A percentile compares a stretch with the other conserved stretches of the same genome.
Evolutionary conservation across 257 asterid species (phyloP).

Genomic region (Schizonepeta tenuifolia): DNA sequence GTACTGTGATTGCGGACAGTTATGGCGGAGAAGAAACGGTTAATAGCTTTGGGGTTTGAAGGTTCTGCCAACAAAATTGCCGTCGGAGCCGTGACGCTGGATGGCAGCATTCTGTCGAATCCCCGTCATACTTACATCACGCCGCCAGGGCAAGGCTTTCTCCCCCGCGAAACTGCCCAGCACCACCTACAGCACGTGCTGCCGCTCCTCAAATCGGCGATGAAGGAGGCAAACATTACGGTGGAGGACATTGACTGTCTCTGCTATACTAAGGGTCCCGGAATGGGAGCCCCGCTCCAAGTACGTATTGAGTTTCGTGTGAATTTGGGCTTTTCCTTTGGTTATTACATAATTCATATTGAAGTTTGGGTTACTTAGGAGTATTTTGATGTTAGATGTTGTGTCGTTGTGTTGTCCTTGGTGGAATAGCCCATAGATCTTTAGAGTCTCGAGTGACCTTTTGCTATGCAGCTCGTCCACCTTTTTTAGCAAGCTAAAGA

Average conservation of each 20-base stretch:
- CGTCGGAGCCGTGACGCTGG: constrained; percentile 76
- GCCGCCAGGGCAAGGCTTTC: constrained; percentile 96
- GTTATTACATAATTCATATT: background rate
- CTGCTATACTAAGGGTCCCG: constrained; percentile 97
- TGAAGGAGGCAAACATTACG: constrained; percentile 62
- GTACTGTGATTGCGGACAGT: no score
- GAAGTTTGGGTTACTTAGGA: background rate
- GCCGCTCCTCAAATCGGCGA: constrained; percentile 73
- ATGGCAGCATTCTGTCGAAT: constrained; percentile 80
- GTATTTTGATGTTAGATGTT: background rate
- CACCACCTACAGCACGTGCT: constrained; percentile 89
- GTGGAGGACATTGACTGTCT: constrained; percentile 70
- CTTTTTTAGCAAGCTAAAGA: background rate
- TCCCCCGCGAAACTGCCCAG: constrained; percentile 96
- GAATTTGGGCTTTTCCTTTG: background rate
- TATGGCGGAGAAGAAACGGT: constrained; percentile 60
- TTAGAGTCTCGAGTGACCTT: background rate
- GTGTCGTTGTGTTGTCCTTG: background rate
- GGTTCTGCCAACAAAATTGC: constrained; percentile 97
- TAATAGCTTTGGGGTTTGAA: constrained; percentile 80
- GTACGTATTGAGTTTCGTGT: constrained; percentile 23
- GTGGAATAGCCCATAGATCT: background rate
- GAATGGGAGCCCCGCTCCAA: constrained; percentile 92
- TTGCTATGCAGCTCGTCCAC: background rate
- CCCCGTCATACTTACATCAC: constrained; percentile 97